Percentiles rank a stretch among this genome's conserved stretches.
These are phyloP conservation scores for Suillus clintonianus DNA, from an alignment of 768 basidiomycete species.

Conservation along the genomic window DNA sequence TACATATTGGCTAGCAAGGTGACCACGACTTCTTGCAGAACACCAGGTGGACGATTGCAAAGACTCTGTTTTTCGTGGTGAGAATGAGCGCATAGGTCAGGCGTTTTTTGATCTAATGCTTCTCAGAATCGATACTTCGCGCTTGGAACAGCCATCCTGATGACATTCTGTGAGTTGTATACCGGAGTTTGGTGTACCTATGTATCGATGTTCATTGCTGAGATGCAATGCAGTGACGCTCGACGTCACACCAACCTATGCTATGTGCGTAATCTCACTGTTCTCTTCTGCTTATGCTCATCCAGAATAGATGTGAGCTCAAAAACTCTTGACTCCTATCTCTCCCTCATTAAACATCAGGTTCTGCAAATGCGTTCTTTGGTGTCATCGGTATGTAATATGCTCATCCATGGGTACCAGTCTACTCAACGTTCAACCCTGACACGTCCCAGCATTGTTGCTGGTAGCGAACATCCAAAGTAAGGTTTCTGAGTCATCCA, in stretches of 20 bases:
- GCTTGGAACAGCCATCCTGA: not conserved
- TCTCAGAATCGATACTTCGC: constrained; percentile 9
- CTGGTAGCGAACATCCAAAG: constrained; percentile 6
- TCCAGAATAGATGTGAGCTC: not conserved
- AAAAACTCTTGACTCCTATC: not conserved
- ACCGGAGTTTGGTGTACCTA: not conserved
- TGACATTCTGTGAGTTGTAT: constrained; percentile 4
- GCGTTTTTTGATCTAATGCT: not conserved
- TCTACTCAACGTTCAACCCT: not conserved
- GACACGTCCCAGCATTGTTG: not conserved
- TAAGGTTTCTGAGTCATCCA: not conserved
- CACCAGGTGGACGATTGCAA: not conserved
- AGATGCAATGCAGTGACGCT: not conserved
- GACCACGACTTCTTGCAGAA: not conserved
- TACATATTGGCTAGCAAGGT: not conserved
- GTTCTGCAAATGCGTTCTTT: constrained; percentile 3
- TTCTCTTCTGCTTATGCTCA: not conserved
- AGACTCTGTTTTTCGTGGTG: constrained; percentile 3
- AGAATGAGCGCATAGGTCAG: not conserved
- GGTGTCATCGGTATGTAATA: not conserved
- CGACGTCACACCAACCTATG: not conserved
- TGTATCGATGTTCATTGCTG: not conserved
- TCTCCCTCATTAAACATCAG: not conserved
- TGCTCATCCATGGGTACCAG: not conserved
- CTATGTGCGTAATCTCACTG: not conserved